These are phyloP conservation scores for Groenewaldozyma salmanticensis DNA, from an alignment of 805 yeast species.

Conservation along the genomic window DNA sequence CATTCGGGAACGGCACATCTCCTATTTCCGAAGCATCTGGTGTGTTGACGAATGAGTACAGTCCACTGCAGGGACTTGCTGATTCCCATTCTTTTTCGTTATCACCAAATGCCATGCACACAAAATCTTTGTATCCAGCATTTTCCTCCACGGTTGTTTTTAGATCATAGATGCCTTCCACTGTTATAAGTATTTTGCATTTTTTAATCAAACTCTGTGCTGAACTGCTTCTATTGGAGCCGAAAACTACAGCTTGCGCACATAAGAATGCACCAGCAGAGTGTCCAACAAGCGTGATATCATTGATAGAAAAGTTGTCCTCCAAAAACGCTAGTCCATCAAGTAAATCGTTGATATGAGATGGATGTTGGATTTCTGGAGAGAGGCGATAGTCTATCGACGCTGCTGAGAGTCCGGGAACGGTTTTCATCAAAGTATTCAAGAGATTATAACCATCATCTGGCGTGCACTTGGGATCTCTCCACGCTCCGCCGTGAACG, in stretches of 20 bases:
- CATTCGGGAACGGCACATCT: constrained; percentile 4
- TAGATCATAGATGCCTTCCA: constrained; percentile 67
- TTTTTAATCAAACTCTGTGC: constrained; percentile 1
- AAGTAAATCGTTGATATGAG: constrained; percentile 47
- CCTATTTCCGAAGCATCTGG: constrained; percentile 1
- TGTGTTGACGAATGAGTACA: not conserved
- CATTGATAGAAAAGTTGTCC: constrained; percentile 19
- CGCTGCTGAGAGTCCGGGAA: constrained; percentile 20
- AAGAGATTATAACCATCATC: constrained; percentile 39
- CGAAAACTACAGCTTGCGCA: constrained; percentile 35
- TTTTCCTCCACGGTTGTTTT: constrained; percentile 46
- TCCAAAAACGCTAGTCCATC: constrained; percentile 30
- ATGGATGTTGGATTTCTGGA: constrained; percentile 54
- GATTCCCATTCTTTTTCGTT: constrained; percentile 19
- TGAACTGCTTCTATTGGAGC: no score
- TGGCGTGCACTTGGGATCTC: constrained; percentile 54
- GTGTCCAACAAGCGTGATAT: constrained; percentile 50
- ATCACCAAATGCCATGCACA: constrained; percentile 46
- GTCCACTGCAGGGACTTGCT: constrained; percentile 16
- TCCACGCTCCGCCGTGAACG: constrained; percentile 89
- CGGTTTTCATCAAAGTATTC: constrained; percentile 20
- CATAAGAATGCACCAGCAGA: constrained; percentile 70
- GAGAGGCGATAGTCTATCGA: constrained; percentile 59
- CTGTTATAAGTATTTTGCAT: constrained; percentile 12
- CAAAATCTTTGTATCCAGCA: constrained; percentile 47